Evolutionary conservation across 129 eudicot species (phyloP), one percentile per base, ranked within the genome.

Genomic region (Flaveria brownii): DNA sequence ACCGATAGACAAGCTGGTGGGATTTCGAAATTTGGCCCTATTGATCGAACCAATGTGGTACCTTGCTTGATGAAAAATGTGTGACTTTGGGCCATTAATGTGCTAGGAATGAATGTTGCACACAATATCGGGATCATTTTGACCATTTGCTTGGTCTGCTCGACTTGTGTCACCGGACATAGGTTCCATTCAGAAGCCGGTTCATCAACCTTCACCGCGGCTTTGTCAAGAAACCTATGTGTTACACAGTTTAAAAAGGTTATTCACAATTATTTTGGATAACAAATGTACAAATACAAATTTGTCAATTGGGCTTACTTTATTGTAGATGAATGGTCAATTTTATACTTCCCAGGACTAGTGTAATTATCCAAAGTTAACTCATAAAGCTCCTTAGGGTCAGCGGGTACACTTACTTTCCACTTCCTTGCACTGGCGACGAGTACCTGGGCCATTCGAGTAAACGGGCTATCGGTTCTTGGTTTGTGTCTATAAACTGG

Each of bases 51-150:
- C 23, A 91, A 80, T 0, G 88, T 86, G 9, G 83, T 75, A 39
- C 94, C 94, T 81, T 91, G 97, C 73, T 86, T 91, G 84, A 86
- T 75, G 78, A 88, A 90, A 17, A 90, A 79, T 42, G 91, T 88
- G 55, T 73, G 61, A 1, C 82, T 18, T 70, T 89, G 96, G 41
- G 92, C 86, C 2, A 73, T 4, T 67, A 89, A 51, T 2, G 91
- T 68, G 81, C 84, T 87, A 17, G 96, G 92, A 61, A 85, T 64
- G 77, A 87, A 72, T 5, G 88, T 74, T 45, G 88, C 88, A 25
- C 71, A 36, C 15, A 87, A 72, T 9, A 83, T 79, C 1, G 96
- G 90, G 42, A 87, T 11, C 96, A 90, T 87, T 78, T 86, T 87
- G 17, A 90, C 36, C 87, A 87, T 84, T 51, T 84, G 90, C 64